These are phyloP conservation scores for Salix caprea DNA, from an alignment of 345 rosid genomes.

Conservation along the genomic window DNA sequence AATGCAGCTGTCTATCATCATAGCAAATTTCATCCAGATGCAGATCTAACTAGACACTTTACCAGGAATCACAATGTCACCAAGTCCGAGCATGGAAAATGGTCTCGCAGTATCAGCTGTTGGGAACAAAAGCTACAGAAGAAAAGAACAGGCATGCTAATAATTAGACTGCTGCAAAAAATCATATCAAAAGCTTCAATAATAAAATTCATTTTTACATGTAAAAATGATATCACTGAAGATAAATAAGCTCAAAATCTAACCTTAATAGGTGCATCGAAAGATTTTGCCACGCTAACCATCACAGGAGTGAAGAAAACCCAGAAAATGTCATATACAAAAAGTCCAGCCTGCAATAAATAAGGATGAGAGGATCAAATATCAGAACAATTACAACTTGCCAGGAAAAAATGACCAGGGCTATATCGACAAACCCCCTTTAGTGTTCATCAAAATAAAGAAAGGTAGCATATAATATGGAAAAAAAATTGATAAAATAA, in stretches of 20 bases:
- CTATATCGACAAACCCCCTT: not conserved
- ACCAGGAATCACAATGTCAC: conserved; percentile 99
- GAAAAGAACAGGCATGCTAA: not conserved
- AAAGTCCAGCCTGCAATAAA: conserved; percentile 76
- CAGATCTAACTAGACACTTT: conserved; percentile 16
- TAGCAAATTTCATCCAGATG: not conserved
- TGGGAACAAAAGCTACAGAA: conserved; percentile 84
- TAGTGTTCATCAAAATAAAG: not conserved
- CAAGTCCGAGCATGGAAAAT: conserved; percentile 99
- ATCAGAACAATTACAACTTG: not conserved
- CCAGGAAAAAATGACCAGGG: not conserved
- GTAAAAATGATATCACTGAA: not conserved
- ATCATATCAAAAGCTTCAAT: not conserved
- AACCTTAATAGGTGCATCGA: conserved; percentile 99
- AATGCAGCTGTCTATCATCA: not conserved
- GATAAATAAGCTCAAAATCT: conserved; percentile 21
- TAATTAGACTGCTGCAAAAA: not conserved
- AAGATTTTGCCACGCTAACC: conserved; percentile 99
- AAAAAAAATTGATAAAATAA: not conserved
- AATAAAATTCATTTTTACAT: not conserved
- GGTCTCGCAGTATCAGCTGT: conserved; percentile 72
- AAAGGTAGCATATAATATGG: not conserved
- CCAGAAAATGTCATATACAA: conserved; percentile 96
- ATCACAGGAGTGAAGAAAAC: conserved; percentile 99
- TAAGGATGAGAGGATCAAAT: not conserved